These are phyloP conservation scores for Penicillium desertorum DNA, from an alignment of 495 filamentous ascomycete genomes.

Conservation along the genomic window DNA sequence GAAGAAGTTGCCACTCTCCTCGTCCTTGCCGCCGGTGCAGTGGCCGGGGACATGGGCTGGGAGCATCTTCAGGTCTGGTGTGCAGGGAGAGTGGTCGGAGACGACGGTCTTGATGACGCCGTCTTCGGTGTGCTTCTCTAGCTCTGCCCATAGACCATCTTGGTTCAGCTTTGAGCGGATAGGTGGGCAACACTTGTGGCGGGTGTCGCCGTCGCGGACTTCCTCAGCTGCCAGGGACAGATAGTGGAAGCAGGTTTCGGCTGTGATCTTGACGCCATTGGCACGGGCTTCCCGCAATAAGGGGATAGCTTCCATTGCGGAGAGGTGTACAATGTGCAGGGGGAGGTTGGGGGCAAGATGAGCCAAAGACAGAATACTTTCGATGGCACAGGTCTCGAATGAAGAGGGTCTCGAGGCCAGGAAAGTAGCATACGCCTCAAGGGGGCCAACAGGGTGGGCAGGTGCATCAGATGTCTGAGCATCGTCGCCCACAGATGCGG, in stretches of 20 bases:
- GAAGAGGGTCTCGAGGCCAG: conserved; percentile 84
- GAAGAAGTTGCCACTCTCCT: conserved; percentile 75
- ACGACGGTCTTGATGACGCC: conserved; percentile 91
- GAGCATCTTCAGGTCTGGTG: conserved; percentile 87
- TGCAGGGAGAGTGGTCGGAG: conserved; percentile 96
- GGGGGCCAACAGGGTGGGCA: conserved; percentile 68
- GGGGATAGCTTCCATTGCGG: conserved; percentile 88
- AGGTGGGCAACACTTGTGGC: conserved; percentile 97
- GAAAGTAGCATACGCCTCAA: conserved; percentile 84
- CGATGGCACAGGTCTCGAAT: conserved; percentile 90
- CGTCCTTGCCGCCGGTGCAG: conserved; percentile 30
- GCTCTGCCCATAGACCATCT: conserved; percentile 83
- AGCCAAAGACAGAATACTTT: conserved; percentile 78
- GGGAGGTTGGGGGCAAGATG: conserved; percentile 78
- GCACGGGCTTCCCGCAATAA: conserved; percentile 76
- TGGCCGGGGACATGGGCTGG: conserved; percentile 60
- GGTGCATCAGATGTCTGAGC: conserved; percentile 73
- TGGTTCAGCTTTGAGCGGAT: conserved; percentile 85
- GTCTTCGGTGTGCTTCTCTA: conserved; percentile 59
- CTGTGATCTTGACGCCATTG: conserved; percentile 85
- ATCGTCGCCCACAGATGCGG: conserved; percentile 76
- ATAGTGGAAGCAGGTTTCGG: conserved; percentile 98
- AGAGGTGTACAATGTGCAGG: conserved; percentile 93
- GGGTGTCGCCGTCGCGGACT: conserved; percentile 84
- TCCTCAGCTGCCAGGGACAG: conserved; percentile 85